These are phyloP conservation scores for Fallopia convolvulus DNA, from an alignment of 148 eudicot species.

Conservation along the genomic window DNA sequence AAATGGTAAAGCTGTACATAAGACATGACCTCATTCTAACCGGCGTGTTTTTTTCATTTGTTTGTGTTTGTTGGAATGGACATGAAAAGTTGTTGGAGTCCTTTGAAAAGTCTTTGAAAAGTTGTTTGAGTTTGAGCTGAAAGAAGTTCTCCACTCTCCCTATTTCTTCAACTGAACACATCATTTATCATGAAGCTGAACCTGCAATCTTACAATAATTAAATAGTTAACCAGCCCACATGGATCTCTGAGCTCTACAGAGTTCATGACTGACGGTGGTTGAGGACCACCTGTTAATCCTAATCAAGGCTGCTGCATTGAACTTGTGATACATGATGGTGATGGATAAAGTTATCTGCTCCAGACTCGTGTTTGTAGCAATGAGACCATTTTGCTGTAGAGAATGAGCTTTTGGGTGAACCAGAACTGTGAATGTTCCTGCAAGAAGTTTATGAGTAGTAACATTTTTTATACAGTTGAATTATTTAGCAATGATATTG, in stretches of 20 bases:
- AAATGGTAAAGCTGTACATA: neutral
- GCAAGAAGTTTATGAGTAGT: neutral
- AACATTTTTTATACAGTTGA: neutral
- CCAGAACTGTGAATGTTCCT: neutral
- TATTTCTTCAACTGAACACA: conserved; percentile 81
- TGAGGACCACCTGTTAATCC: neutral
- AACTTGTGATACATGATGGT: neutral
- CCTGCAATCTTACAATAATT: neutral
- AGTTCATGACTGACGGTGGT: neutral
- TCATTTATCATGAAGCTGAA: neutral
- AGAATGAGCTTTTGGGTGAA: neutral
- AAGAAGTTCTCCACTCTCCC: conserved; percentile 67
- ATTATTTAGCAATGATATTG: neutral
- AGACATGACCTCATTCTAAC: neutral
- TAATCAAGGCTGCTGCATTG: neutral
- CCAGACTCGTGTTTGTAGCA: neutral
- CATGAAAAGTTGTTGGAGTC: conserved; percentile 72
- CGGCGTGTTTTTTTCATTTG: neutral
- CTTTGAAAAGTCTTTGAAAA: conserved; percentile 66
- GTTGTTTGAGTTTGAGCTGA: conserved; percentile 82
- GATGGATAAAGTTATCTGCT: neutral
- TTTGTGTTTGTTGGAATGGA: neutral
- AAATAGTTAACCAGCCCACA: neutral
- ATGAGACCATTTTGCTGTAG: neutral
- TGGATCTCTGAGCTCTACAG: neutral